Evolutionary conservation across 257 asterid species (phyloP).

Genomic region (Solanum dulcamara): DNA sequence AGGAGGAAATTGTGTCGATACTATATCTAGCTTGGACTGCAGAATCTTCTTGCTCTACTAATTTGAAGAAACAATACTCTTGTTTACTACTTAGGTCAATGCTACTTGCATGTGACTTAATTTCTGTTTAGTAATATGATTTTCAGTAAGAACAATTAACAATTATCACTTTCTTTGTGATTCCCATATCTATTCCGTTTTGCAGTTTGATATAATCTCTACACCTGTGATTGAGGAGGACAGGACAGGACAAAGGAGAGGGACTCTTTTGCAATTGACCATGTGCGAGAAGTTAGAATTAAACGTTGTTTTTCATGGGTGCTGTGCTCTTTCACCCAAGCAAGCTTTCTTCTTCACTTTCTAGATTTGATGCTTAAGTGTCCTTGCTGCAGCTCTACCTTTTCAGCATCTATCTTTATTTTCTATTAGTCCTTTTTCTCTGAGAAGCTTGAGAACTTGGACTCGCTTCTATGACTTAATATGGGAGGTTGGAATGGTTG

Average conservation of each 20-base stretch:
- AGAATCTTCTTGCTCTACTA: neutral
- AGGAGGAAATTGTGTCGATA: neutral
- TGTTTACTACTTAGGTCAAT: neutral
- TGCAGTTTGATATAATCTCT: neutral
- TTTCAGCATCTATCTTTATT: neutral
- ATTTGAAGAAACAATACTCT: neutral
- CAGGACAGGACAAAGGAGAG: neutral
- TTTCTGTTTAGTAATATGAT: neutral
- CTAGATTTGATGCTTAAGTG: neutral
- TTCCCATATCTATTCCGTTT: neutral
- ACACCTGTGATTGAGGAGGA: neutral
- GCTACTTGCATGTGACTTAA: neutral
- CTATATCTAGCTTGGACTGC: neutral
- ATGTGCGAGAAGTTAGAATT: neutral
- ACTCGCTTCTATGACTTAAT: neutral
- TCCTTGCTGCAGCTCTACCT: neutral
- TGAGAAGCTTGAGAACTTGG: neutral
- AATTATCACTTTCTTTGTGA: neutral
- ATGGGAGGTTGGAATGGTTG: neutral
- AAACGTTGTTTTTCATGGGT: neutral
- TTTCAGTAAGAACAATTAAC: neutral
- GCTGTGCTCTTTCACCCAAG: neutral
- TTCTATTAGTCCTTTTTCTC: neutral
- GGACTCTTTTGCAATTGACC: neutral
- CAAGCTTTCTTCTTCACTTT: neutral